These are phyloP conservation scores for Effrenium voratum DNA, from an alignment of 73 alveolate species.

Conservation along the genomic window DNA sequence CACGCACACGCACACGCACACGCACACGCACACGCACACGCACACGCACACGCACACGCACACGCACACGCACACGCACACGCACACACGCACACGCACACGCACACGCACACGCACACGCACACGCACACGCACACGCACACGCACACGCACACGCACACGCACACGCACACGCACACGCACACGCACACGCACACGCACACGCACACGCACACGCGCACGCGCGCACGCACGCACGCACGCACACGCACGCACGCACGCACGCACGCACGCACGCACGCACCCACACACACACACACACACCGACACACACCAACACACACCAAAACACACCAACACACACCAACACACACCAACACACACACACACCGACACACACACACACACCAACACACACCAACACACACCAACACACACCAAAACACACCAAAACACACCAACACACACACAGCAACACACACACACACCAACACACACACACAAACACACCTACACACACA, in stretches of 20 bases:
- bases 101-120: constrained; percentile 13
- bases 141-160: constrained; percentile 10
- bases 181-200: constrained; percentile 10
- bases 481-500: no score
- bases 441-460: no score
- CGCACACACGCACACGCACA: neutral
- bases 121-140: constrained; percentile 10
- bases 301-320: no score
- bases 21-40: constrained; percentile 13
- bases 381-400: no score
- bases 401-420: no score
- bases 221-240: neutral
- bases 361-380: no score
- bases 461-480: no score
- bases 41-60: constrained; percentile 10
- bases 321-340: no score
- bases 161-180: constrained; percentile 13
- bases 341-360: no score
- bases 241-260: neutral
- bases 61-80: neutral
- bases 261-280: no score
- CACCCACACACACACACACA: no score
- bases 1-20: constrained; percentile 10
- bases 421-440: no score
- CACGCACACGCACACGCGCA: constrained; percentile 6